A percentile compares a stretch with the other conserved stretches of the same genome.
These are phyloP conservation scores for Apophysomyces variabilis DNA, from an alignment of 371 early-diverging fungal species.

Conservation along the genomic window DNA sequence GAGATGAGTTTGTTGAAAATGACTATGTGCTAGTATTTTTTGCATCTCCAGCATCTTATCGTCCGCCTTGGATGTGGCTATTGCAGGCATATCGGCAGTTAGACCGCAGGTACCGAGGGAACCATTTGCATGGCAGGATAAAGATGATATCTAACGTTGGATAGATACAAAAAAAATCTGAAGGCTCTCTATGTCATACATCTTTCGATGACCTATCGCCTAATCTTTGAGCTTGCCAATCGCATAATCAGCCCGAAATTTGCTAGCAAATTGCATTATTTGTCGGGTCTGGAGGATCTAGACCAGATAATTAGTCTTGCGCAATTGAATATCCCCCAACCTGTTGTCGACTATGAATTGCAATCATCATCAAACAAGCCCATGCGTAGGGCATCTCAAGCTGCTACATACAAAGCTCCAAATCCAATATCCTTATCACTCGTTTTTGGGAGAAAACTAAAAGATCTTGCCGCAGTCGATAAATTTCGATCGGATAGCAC, in stretches of 20 bases:
- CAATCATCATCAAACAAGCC: slow-evolving; percentile 5
- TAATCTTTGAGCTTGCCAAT: slow-evolving; percentile 26
- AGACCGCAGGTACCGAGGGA: slow-evolving; percentile 54
- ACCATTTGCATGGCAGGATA: too few species aligned
- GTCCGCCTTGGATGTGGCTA: slow-evolving; percentile 79
- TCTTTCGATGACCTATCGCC: slow-evolving; percentile 30
- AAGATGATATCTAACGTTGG: background rate
- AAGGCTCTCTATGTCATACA: slow-evolving; percentile 85
- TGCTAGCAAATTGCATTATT: slow-evolving; percentile 75
- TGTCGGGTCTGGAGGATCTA: slow-evolving; percentile 68
- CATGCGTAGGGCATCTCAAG: slow-evolving; percentile 6
- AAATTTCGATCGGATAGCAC: background rate
- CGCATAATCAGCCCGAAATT: slow-evolving; percentile 78
- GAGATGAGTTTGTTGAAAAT: slow-evolving; percentile 71
- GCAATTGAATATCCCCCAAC: slow-evolving; percentile 74
- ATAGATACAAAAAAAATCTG: slow-evolving; percentile 83
- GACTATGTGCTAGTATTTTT: slow-evolving; percentile 82
- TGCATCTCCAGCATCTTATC: slow-evolving; percentile 67
- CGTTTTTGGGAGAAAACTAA: slow-evolving; percentile 41
- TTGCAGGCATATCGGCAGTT: slow-evolving; percentile 73
- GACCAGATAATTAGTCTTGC: slow-evolving; percentile 66
- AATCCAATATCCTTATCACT: slow-evolving; percentile 20
- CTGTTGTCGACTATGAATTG: slow-evolving; percentile 64
- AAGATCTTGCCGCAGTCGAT: slow-evolving; percentile 30
- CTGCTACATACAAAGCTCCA: slow-evolving; percentile 1